Base-by-base conservation (phyloP, 768 basidiomycete species). In the Gautieria morchelliformis region DNA sequence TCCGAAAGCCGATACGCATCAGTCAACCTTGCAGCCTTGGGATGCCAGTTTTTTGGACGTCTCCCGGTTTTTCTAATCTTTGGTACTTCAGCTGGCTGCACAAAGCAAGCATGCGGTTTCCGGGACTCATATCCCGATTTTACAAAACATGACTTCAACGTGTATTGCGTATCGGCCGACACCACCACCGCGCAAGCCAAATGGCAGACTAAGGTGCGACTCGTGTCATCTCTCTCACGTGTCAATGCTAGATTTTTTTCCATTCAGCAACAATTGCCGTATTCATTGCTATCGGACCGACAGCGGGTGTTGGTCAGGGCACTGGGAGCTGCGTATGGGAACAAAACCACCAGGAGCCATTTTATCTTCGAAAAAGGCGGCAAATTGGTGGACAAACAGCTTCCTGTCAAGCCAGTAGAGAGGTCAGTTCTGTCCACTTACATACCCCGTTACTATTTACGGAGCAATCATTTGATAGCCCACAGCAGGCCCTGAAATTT, bases 331-430 rank as follows among this genome's bases (percentile, higher is more conserved):
- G 84, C 78, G 0, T 80, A 80, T 37, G 84, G 84, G 9, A 88
- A 85, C 37, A 89, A 82, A 74, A 91, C 90, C 53, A 90, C 89
- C 72, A 82, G 94, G 14, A 93, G 89, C 62, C 93, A 95, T 69
- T 96, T 95, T 70, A 81, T 97, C 63, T 95, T 97, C 63, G 89
- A 83, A 63, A 88, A 89, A 69, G 93, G 91, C 6, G 94, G 93
- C 1, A 90, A 90, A 69, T 75, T 98, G 44, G 71, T 95, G 4
- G 86, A 94, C 15, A 89, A 83, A 73, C 84, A 83, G 66, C 72
- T 90, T 15, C 90, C 91, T 1, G 93, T 95, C 50, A 88, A 92
- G 65, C 89, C 93, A 1, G 84, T 68, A 0, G 89, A 94, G 56
- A 95, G 91, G 90, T 87, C 19, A 24, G 32, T 19, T 1, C 15